phyloP scores from a whole-genome alignment of 495 filamentous ascomycete genomes.

The Talaromyces nanjingensis region DNA sequence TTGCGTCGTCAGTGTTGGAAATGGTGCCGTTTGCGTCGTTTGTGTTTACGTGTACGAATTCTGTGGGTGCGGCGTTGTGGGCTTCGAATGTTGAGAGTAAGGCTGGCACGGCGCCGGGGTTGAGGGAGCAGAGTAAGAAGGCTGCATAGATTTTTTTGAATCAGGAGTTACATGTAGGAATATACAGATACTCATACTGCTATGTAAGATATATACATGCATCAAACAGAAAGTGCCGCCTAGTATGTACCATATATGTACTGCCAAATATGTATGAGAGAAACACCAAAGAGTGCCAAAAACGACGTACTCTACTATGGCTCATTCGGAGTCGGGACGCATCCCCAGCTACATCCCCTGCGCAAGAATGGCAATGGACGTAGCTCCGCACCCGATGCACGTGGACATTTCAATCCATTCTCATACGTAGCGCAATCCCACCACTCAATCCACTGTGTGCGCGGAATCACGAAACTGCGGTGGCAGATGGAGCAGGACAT shows the following conservation, averaged over 20 bases:
- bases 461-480: slow-evolving; percentile 47
- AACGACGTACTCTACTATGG: neutral
- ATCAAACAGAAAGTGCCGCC: neutral
- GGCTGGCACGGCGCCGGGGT: slow-evolving; percentile 40
- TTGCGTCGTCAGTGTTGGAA: slow-evolving; percentile 69
- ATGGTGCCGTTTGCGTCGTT: slow-evolving; percentile 79
- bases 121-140: slow-evolving; percentile 49
- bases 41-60: slow-evolving; percentile 84
- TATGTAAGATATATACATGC: slow-evolving; percentile 1
- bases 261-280: neutral
- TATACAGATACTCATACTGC: neutral
- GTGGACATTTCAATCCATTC: slow-evolving; percentile 35
- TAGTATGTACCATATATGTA: slow-evolving; percentile 3
- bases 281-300: neutral
- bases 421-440: slow-evolving; percentile 48
- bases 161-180: slow-evolving; percentile 16
- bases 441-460: slow-evolving; percentile 70
- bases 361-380: slow-evolving; percentile 56
- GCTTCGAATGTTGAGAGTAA: slow-evolving; percentile 78
- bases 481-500: slow-evolving; percentile 55
- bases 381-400: slow-evolving; percentile 26
- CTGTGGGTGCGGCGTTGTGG: slow-evolving; percentile 89
- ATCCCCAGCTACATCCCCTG: slow-evolving; percentile 59
- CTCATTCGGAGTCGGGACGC: slow-evolving; percentile 31
- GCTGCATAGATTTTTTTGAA: slow-evolving; percentile 23